These are phyloP conservation scores for Tinospora cordifolia DNA, from an alignment of 164 flowering plant genomes.

Conservation along the genomic window DNA sequence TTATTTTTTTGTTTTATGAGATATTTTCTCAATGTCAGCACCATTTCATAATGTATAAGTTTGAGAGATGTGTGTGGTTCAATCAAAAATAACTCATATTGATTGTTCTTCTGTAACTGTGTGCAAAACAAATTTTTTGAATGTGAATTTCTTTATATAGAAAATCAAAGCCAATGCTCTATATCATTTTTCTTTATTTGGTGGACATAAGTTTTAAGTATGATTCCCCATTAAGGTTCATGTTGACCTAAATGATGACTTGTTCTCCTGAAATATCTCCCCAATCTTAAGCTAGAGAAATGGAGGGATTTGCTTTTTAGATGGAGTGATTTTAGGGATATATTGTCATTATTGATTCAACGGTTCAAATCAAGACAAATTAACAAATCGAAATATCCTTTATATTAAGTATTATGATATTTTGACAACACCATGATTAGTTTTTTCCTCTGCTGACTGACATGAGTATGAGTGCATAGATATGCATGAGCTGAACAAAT, in stretches of 20 bases:
- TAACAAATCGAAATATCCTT: no score
- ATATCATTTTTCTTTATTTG: neutral
- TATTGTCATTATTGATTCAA: no score
- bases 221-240: no score
- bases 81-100: constrained; percentile 9
- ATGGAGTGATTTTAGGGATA: no score
- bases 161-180: neutral
- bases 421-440: no score
- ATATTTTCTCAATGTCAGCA: constrained; percentile 25
- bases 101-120: neutral
- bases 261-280: no score
- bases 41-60: constrained; percentile 1
- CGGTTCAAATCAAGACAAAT: no score
- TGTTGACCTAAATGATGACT: no score
- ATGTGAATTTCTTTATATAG: neutral
- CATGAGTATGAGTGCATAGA: neutral
- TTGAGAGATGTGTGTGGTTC: constrained; percentile 5
- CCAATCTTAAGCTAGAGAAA: no score
- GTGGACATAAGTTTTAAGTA: no score
- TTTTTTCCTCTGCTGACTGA: neutral
- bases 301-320: no score
- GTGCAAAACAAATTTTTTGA: neutral
- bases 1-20: neutral
- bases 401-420: no score
- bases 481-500: neutral